These are phyloP conservation scores for Pichiaceae sp. DNA, from an alignment of 1,139 yeast species.

Conservation along the genomic window DNA sequence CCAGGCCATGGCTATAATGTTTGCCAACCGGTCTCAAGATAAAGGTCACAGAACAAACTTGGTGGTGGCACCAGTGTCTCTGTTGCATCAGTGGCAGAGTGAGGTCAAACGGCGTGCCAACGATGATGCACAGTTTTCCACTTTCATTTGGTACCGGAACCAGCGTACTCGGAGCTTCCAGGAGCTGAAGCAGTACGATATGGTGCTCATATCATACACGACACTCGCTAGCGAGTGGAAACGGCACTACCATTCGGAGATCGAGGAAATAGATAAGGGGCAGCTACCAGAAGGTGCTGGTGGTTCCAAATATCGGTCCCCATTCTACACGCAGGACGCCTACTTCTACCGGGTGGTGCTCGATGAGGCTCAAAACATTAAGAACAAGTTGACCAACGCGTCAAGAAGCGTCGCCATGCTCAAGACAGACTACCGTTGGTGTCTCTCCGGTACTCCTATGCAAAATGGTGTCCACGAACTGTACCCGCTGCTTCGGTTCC, in stretches of 20 bases:
- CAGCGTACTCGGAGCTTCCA: constrained; percentile 34
- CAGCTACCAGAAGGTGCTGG: constrained; percentile 38
- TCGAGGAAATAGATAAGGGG: constrained; percentile 25
- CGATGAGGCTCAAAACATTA: constrained; percentile 89
- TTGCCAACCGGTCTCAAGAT: constrained; percentile 39
- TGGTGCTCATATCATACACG: constrained; percentile 71
- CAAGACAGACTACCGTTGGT: constrained; percentile 53
- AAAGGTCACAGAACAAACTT: constrained; percentile 46
- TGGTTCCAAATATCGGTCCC: constrained; percentile 43
- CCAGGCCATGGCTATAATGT: constrained; percentile 65
- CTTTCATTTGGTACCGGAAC: constrained; percentile 55
- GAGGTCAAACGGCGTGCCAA: constrained; percentile 62
- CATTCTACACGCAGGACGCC: constrained; percentile 53
- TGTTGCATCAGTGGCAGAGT: constrained; percentile 75
- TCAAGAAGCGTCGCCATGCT: constrained; percentile 61
- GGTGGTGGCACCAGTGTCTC: constrained; percentile 78
- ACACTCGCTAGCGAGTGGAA: constrained; percentile 65
- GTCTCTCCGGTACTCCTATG: constrained; percentile 92
- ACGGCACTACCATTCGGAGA: constrained; percentile 41
- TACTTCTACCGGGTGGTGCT: constrained; percentile 60
- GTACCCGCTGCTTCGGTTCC: constrained; percentile 66
- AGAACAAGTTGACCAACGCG: constrained; percentile 60
- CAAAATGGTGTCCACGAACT: constrained; percentile 81
- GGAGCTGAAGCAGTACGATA: constrained; percentile 52
- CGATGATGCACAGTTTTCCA: constrained; percentile 34